phyloP scores from a whole-genome alignment of 2,329 filamentous ascomycete species.

The Ampelomyces quisqualis region DNA sequence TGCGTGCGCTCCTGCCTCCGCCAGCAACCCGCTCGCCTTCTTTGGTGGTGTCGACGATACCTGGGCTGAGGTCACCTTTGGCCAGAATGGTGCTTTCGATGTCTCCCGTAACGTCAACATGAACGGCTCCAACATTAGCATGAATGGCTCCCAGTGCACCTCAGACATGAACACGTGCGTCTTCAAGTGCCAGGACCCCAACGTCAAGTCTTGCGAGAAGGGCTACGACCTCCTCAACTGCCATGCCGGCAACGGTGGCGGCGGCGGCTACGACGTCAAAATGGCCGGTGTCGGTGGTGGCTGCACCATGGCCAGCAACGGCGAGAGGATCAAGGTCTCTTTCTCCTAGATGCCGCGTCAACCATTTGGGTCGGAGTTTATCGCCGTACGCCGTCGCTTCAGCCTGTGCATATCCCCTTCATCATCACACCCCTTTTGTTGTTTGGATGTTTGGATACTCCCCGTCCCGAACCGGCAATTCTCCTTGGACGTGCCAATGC shows the following conservation, averaged over 20 bases:
- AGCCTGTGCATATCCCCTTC: constrained; percentile 20
- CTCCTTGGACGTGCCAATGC: constrained; percentile 19
- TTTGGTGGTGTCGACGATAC: constrained; percentile 48
- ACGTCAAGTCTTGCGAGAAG: constrained; percentile 36
- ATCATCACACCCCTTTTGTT: constrained; percentile 19
- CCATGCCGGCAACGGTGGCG: constrained; percentile 23
- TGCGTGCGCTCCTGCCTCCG: constrained; percentile 46
- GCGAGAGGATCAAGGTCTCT: constrained; percentile 35
- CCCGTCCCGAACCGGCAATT: constrained; percentile 11
- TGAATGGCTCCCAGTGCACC: constrained; percentile 45
- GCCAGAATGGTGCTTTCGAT: constrained; percentile 44
- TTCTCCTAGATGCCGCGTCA: constrained; percentile 15
- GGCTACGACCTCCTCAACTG: constrained; percentile 47
- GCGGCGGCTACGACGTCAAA: constrained; percentile 31
- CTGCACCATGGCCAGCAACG: constrained; percentile 30
- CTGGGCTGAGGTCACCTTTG: constrained; percentile 50
- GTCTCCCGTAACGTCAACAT: constrained; percentile 51
- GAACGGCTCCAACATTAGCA: constrained; percentile 45
- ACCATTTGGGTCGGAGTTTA: constrained; percentile 14
- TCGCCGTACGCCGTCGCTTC: constrained; percentile 10
- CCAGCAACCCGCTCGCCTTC: constrained; percentile 35
- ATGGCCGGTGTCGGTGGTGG: constrained; percentile 35
- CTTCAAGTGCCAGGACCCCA: constrained; percentile 45
- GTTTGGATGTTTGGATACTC: constrained; percentile 19
- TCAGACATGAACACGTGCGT: constrained; percentile 48